Conservation (phyloP, 495 filamentous ascomycete genomes). For the Lophiostoma macrostomum region DNA sequence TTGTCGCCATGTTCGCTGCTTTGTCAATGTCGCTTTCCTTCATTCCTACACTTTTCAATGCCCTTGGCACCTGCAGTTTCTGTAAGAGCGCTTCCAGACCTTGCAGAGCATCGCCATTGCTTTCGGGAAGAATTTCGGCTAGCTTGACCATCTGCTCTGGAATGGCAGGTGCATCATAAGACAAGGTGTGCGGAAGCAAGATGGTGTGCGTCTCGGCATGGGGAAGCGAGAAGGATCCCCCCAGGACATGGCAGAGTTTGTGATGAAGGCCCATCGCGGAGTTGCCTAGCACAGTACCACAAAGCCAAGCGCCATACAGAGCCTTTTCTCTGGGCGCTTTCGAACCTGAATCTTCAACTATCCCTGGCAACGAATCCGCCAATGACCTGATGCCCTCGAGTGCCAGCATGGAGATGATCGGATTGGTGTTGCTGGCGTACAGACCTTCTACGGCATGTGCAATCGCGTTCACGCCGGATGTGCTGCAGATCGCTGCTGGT, state of each 20-base stretch:
- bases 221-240: constrained; percentile 66
- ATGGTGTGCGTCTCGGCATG: constrained; percentile 70
- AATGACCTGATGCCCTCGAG: constrained; percentile 29
- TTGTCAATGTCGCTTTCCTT: constrained; percentile 65
- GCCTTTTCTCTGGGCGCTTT: neutral
- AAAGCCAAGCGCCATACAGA: neutral
- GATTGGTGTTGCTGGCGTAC: constrained; percentile 56
- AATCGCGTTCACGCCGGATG: constrained; percentile 68
- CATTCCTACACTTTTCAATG: constrained; percentile 60
- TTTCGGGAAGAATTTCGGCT: constrained; percentile 56
- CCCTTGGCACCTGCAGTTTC: constrained; percentile 57
- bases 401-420: constrained; percentile 33
- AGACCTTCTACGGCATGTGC: constrained; percentile 68
- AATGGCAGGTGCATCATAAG: constrained; percentile 65
- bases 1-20: constrained; percentile 61
- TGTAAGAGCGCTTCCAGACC: constrained; percentile 59
- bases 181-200: constrained; percentile 63
- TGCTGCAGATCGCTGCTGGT: too few species aligned
- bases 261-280: constrained; percentile 71
- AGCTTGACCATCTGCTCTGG: constrained; percentile 57
- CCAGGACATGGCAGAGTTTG: constrained; percentile 67
- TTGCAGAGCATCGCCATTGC: constrained; percentile 57
- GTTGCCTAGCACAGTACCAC: constrained; percentile 47
- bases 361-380: neutral
- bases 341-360: neutral